phyloP scores from a whole-genome alignment of 2,329 filamentous ascomycete species.

The Lasiodiplodia citricola region DNA sequence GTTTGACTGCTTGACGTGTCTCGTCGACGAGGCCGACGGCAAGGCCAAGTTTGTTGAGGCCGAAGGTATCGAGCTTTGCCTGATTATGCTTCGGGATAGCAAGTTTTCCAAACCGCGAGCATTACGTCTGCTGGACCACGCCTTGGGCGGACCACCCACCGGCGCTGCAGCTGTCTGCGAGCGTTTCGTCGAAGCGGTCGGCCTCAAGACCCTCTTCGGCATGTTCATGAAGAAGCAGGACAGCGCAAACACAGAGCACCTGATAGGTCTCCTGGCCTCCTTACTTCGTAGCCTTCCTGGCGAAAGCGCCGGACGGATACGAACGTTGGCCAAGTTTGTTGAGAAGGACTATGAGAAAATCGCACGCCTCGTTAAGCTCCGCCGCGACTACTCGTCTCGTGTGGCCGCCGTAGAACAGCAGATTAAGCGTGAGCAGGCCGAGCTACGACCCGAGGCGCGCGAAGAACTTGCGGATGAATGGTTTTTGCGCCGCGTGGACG shows the following conservation, averaged over 20 bases:
- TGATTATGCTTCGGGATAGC: constrained; percentile 90
- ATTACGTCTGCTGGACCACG: constrained; percentile 84
- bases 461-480: constrained; percentile 68
- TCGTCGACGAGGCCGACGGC: constrained; percentile 75
- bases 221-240: constrained; percentile 86
- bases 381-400: constrained; percentile 70
- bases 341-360: constrained; percentile 94
- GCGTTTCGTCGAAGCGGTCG: constrained; percentile 79
- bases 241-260: constrained; percentile 71
- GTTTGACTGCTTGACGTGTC: constrained; percentile 83
- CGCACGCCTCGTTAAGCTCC: constrained; percentile 70
- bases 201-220: constrained; percentile 83
- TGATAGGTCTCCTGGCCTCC: constrained; percentile 83
- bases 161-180: constrained; percentile 66
- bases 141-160: constrained; percentile 47
- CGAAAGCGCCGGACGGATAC: constrained; percentile 77
- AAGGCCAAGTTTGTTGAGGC: constrained; percentile 85
- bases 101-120: constrained; percentile 81
- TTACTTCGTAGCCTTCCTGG: constrained; percentile 80
- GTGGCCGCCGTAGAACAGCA: constrained; percentile 67
- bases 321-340: constrained; percentile 89
- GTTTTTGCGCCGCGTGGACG: constrained; percentile 77
- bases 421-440: constrained; percentile 66
- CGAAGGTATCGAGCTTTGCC: constrained; percentile 87
- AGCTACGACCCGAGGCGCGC: constrained; percentile 63